phyloP scores from a whole-genome alignment of 768 basidiomycete species.

The Suillus subluteus region DNA sequence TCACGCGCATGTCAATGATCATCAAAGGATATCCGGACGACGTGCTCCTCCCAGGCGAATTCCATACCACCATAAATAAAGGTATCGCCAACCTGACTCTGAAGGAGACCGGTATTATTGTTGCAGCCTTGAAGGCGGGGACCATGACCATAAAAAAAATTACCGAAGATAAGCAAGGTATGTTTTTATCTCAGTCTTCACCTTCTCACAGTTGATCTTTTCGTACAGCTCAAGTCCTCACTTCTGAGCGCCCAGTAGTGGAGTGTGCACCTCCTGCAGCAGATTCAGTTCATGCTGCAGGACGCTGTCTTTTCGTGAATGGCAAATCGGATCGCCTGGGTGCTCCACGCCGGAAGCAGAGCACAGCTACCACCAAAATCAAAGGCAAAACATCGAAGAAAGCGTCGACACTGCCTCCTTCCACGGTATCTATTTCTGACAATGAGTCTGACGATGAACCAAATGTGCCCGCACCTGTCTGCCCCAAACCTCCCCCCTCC shows the following conservation, averaged over 20 bases:
- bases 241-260: background rate
- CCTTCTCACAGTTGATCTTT: background rate
- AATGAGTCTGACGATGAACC: background rate
- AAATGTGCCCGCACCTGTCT: background rate
- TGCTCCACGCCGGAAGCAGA: background rate
- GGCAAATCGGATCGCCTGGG: background rate
- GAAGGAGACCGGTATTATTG: background rate
- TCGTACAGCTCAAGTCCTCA: background rate
- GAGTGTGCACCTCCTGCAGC: background rate
- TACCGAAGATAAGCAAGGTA: background rate
- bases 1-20: background rate
- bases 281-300: background rate
- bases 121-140: background rate
- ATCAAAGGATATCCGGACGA: constrained; percentile 5
- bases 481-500: background rate
- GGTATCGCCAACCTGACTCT: background rate
- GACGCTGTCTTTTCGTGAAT: background rate
- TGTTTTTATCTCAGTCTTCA: background rate
- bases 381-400: background rate
- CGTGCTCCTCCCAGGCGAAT: background rate
- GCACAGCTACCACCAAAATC: background rate
- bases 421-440: too few species aligned
- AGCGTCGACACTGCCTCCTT: background rate
- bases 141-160: background rate
- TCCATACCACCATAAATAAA: background rate